Conservation (phyloP, 2,329 filamentous ascomycete species). For the Bisporella sp. region DNA sequence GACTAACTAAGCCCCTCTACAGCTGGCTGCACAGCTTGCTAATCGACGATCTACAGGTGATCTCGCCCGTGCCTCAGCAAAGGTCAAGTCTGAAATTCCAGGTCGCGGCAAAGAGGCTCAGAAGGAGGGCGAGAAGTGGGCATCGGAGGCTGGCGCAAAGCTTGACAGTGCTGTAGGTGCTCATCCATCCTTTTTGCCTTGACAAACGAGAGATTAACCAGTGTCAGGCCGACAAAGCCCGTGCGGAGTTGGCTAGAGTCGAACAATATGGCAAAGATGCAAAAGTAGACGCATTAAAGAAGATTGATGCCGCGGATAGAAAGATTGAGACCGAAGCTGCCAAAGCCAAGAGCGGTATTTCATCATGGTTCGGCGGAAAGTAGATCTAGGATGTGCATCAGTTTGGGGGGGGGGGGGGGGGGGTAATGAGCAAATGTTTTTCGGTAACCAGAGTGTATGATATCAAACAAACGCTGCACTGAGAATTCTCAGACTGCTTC, state of each 20-base stretch:
- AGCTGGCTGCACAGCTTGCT: slow-evolving; percentile 4
- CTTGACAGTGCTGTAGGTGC: slow-evolving; percentile 61
- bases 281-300: slow-evolving; percentile 58
- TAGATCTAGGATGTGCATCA: slow-evolving; percentile 24
- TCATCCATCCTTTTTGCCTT: not conserved
- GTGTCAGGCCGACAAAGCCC: slow-evolving; percentile 52
- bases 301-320: slow-evolving; percentile 76
- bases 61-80: slow-evolving; percentile 59
- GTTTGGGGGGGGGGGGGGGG: too few relatives aligned
- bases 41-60: slow-evolving; percentile 54
- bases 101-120: slow-evolving; percentile 55
- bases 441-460: too few relatives aligned
- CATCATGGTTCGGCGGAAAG: slow-evolving; percentile 75
- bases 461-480: too few relatives aligned
- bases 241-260: slow-evolving; percentile 54
- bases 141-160: slow-evolving; percentile 55
- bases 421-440: too few relatives aligned
- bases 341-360: slow-evolving; percentile 78
- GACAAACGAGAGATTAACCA: not conserved
- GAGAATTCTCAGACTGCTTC: too few relatives aligned
- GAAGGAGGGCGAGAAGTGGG: slow-evolving; percentile 56
- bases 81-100: slow-evolving; percentile 59
- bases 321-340: slow-evolving; percentile 71
- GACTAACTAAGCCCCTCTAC: slow-evolving; percentile 12
- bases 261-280: slow-evolving; percentile 56